Base-by-base conservation (phyloP, 768 basidiomycete genomes). In the Dioszegia aurantiaca region DNA sequence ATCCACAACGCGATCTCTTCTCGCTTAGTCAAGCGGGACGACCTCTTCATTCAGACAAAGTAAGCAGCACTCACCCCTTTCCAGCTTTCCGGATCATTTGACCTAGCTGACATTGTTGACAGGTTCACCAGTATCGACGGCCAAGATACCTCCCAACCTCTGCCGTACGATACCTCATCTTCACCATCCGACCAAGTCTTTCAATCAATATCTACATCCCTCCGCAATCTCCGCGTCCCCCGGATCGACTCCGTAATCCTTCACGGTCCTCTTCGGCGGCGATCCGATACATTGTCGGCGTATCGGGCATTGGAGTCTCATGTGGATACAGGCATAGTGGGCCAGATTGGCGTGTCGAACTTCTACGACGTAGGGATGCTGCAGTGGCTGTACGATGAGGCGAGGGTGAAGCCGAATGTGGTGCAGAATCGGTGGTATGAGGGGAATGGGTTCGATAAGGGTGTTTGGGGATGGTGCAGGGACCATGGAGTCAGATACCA, bases 31-130 rank as follows among this genome's bases (percentile, higher is more conserved):
- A 82, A 82, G 55, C 83, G 90, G 4, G 82, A 87, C 68, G 84
- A 87, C 52, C 63, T 91, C 2, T 88, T 83, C 71, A 74, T 91
- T 27, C 89, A 91, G 76, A 89, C 89, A 30, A 90, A 92, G 86
- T 88, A 45, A 57, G 61, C n/a, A n/a, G n/a, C n/a, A n/a, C n/a
- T n/a, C n/a, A n/a, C n/a, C n/a, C 21, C 19, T 21, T 27, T 14
- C 44, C 17, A 42, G 5, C 40, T 42, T n/a, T 42, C 19, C 21
- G 16, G 8, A 33, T 6, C 14, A 14, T 33, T 14, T 6, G 14
- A 14, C 33, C 6, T 6, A 33, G 6, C 33, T 14, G 6, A 26
- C 30, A n/a, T 21, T 17, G 49, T 23, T 48, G 1, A 8, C 69
- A 89, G 88, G 76, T 90, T 82, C 70, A 91, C 90, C 0, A 78